Percentiles rank a stretch among this genome's conserved stretches.
Evolutionary conservation across 2,329 filamentous ascomycete species (phyloP).

Genomic region (Colletotrichum tropicicola): DNA sequence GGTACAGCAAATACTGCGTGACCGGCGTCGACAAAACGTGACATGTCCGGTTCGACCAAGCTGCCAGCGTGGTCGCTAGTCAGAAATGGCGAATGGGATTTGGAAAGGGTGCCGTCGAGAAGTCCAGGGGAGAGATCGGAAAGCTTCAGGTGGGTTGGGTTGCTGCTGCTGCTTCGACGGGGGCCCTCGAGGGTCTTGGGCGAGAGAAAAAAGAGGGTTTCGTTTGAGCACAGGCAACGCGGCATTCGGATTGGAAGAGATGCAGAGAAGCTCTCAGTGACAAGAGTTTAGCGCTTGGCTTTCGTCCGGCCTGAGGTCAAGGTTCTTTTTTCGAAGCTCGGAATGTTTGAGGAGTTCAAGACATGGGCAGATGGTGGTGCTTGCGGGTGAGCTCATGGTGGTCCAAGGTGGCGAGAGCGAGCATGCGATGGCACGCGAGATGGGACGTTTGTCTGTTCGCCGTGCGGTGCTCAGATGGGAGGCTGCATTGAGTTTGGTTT

Average conservation of each 20-base stretch:
- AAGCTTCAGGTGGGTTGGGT: neutral
- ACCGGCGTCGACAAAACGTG: neutral
- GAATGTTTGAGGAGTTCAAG: conserved; percentile 24
- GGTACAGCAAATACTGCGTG: neutral
- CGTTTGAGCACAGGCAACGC: neutral
- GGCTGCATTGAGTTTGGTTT: conserved; percentile 12
- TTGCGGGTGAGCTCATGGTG: conserved; percentile 19
- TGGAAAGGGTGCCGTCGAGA: neutral
- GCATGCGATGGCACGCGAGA: conserved; percentile 23
- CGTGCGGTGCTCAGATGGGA: conserved; percentile 1
- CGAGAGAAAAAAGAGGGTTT: neutral
- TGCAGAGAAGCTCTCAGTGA: conserved; percentile 2
- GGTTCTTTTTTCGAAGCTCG: conserved; percentile 20
- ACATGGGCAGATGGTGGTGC: conserved; percentile 28
- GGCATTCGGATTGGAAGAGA: neutral
- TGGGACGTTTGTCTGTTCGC: conserved; percentile 18
- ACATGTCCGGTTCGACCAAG: neutral
- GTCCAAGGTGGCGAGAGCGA: conserved; percentile 17
- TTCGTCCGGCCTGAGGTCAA: conserved; percentile 14
- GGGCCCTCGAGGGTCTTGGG: neutral
- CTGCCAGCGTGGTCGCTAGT: neutral
- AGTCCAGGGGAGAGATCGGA: neutral
- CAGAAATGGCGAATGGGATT: neutral
- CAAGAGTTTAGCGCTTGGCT: conserved; percentile 1
- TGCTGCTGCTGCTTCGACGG: neutral